phyloP scores from a whole-genome alignment of 1,284 basidiomycete genomes.

The Pseudozyma sp. region DNA sequence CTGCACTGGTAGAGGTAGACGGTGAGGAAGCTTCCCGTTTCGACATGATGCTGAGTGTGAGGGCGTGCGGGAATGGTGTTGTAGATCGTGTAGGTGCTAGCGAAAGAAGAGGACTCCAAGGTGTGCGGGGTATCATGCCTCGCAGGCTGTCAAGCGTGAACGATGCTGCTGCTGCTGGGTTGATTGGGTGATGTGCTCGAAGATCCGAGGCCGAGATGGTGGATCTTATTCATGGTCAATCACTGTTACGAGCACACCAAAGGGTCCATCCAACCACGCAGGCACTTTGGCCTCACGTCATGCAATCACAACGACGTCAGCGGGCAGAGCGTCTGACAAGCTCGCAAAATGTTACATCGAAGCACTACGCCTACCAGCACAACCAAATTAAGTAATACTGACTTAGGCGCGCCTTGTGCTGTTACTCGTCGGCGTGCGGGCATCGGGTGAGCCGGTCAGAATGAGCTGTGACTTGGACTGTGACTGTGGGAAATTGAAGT shows the following conservation, averaged over 20 bases:
- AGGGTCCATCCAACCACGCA: neutral
- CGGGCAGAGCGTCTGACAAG: neutral
- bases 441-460: conserved; percentile 35
- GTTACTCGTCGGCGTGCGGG: conserved; percentile 19
- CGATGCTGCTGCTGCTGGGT: too few relatives aligned
- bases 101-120: neutral
- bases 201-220: too few relatives aligned
- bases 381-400: conserved; percentile 27
- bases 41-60: conserved; percentile 10
- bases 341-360: conserved; percentile 7
- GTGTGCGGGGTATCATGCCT: neutral
- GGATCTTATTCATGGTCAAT: too few relatives aligned
- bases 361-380: neutral
- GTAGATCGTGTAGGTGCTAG: neutral
- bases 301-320: conserved; percentile 6
- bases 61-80: neutral
- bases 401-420: conserved; percentile 4
- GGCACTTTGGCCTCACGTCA: conserved; percentile 25
- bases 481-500: neutral
- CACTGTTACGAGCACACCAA: too few relatives aligned
- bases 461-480: neutral
- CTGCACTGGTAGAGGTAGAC: neutral
- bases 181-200: too few relatives aligned
- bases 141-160: neutral
- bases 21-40: conserved; percentile 15